Base-by-base conservation (phyloP, 2,329 filamentous ascomycete species). In the Fusarium longipes region DNA sequence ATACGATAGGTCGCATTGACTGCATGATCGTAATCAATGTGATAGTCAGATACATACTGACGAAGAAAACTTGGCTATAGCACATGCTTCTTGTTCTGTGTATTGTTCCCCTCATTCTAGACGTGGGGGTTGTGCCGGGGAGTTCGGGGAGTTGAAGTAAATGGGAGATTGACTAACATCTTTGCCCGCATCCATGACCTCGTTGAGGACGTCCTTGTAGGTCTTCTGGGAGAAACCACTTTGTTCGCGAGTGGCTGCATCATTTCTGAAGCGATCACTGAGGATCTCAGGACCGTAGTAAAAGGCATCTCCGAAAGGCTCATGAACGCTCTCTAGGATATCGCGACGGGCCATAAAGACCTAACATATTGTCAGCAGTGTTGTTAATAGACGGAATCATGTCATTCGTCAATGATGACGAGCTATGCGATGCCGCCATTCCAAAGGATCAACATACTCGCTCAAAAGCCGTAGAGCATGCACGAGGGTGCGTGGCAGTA, bases 391-490 rank as follows among this genome's bases (percentile, higher is more conserved):
- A 38, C 4, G 17, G 38, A 35, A 49, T 35, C 18, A 42, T 42
- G 39, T 5, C 44, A 11, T 17, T 25, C 25, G n/a, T 45, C 30
- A 43, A 52, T 38, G 35, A 22, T 9, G 33, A 32, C 49, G 42
- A 42, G 36, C n/a, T 2, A 25, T 49, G 42, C 39, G 25, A 40
- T 27, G 22, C n/a, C 6, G 45, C 10, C 27, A 24, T 38, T 18
- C 20, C 10, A 22, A 22, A 57, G 52, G 38, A 44, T 57, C 33
- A 60, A 81, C 85, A 76, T 84, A 96, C 95, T 80, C 95, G 86
- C 84, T 99, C 96, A 82, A 98, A 99, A 29, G 96, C 96, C 47
- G 96, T 98, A 57, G 94, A 97, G 83, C 94, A 97, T 68, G 95
- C 93, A 80, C 96, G 87, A 33, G 96, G 96, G 80, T 98, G 95